Conservation (phyloP, 495 filamentous ascomycete genomes). For the Penicillium argentinense region DNA sequence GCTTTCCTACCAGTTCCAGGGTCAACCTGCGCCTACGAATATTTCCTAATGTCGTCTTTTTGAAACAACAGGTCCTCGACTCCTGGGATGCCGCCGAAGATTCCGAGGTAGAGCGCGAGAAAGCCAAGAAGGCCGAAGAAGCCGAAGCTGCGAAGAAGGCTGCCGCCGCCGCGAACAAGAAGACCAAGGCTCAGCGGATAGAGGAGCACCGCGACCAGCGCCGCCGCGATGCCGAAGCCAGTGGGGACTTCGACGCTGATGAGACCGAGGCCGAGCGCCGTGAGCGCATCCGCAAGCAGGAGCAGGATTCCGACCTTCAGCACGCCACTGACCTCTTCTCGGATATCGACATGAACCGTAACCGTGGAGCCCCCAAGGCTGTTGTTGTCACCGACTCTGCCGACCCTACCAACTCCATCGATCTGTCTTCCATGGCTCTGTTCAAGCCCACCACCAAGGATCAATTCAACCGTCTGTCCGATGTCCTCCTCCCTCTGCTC, state of each 20-base stretch:
- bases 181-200: constrained; percentile 83
- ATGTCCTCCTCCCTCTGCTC: constrained; percentile 73
- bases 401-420: constrained; percentile 75
- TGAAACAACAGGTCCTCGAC: constrained; percentile 71
- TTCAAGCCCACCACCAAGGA: constrained; percentile 89
- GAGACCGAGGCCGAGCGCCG: constrained; percentile 66
- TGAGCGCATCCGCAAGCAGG: constrained; percentile 69
- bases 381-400: constrained; percentile 63
- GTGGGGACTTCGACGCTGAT: constrained; percentile 54
- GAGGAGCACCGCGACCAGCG: constrained; percentile 64
- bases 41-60: too few relatives aligned
- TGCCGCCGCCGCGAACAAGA: constrained; percentile 90
- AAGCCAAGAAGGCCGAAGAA: constrained; percentile 81
- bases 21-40: too few relatives aligned
- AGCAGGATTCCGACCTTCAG: constrained; percentile 85
- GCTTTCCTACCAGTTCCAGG: background rate
- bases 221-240: constrained; percentile 43
- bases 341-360: constrained; percentile 68
- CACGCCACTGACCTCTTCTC: constrained; percentile 93
- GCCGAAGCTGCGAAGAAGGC: constrained; percentile 86
- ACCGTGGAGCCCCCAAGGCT: constrained; percentile 57
- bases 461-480: constrained; percentile 75
- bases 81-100: constrained; percentile 98
- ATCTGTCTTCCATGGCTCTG: constrained; percentile 73
- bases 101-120: constrained; percentile 94